Evolutionary conservation across 371 early-diverging fungal genomes (phyloP).

Genomic region (Mortierella sp.): DNA sequence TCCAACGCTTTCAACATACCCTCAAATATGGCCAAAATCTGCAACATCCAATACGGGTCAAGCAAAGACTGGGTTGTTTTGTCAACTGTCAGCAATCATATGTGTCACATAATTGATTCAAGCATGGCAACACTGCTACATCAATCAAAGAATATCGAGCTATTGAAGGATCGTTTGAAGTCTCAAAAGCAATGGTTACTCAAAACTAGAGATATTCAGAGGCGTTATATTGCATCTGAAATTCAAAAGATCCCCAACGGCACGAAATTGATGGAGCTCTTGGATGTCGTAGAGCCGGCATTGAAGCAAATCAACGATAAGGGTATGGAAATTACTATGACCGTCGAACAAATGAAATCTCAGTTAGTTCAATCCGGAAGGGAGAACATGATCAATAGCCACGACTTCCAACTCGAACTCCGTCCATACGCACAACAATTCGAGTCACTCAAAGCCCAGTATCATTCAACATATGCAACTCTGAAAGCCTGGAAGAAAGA

Average conservation of each 20-base stretch:
- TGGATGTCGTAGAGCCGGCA: constrained; percentile 7
- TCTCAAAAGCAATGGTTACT: not conserved
- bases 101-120: not conserved
- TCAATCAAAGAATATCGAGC: constrained; percentile 24
- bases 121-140: not conserved
- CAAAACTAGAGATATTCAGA: not conserved
- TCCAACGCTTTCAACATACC: constrained; percentile 17
- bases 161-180: constrained; percentile 12
- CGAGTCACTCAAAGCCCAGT: constrained; percentile 8
- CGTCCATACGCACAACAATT: constrained; percentile 11
- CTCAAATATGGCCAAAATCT: not conserved
- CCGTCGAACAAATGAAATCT: not conserved
- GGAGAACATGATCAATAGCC: constrained; percentile 1
- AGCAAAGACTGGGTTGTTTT: constrained; percentile 6
- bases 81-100: not conserved
- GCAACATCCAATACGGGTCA: not conserved
- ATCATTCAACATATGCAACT: not conserved
- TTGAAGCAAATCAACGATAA: constrained; percentile 1
- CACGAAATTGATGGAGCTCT: not conserved
- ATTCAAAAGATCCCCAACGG: constrained; percentile 12
- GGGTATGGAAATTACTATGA: not conserved
- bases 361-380: not conserved
- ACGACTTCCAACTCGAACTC: constrained; percentile 11
- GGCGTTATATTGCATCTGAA: not conserved
- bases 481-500: constrained; percentile 14